Evolutionary conservation across 352 stramenopile genomes (phyloP).

Genomic region (Pythium sukuiense): DNA sequence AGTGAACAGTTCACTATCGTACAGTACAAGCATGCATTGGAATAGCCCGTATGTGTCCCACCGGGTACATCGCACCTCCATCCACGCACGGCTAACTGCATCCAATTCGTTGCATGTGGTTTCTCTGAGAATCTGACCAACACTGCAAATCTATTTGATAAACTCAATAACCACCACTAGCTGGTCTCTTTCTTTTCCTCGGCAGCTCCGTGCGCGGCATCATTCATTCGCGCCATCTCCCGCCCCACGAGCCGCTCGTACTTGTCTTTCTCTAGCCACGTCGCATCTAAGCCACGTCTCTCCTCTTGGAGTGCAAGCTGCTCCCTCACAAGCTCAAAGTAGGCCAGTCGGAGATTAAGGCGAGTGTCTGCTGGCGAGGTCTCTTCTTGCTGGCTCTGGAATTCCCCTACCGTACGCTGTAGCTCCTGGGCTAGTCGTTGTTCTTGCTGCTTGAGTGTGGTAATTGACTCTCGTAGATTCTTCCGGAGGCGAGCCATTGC

Average conservation of each 20-base stretch:
- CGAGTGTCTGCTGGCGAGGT: background rate
- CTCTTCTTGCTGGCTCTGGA: background rate
- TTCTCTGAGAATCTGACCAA: no score
- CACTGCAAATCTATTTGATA: no score
- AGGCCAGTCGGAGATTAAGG: background rate
- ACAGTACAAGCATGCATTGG: no score
- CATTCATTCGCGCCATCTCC: background rate
- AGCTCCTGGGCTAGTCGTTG: background rate
- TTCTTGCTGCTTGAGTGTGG: slow-evolving; percentile 7
- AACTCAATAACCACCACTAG: no score
- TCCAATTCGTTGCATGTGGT: no score
- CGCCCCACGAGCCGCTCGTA: slow-evolving; percentile 5
- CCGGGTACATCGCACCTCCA: no score
- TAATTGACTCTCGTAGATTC: background rate
- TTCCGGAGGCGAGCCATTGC: slow-evolving; percentile 15
- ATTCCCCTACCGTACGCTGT: background rate
- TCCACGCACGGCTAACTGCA: no score
- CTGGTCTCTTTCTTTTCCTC: no score
- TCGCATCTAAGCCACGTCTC: background rate
- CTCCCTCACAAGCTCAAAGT: slow-evolving; percentile 8
- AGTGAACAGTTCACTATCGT: no score
- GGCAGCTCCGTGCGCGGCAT: no score
- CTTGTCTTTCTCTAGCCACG: background rate
- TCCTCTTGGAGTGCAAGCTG: slow-evolving; percentile 6
- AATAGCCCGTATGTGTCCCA: no score